Evolutionary conservation across 1,284 basidiomycete genomes (phyloP), one percentile per base, ranked within the genome.

Genomic region (Erythrobasidium hasegawianum): DNA sequence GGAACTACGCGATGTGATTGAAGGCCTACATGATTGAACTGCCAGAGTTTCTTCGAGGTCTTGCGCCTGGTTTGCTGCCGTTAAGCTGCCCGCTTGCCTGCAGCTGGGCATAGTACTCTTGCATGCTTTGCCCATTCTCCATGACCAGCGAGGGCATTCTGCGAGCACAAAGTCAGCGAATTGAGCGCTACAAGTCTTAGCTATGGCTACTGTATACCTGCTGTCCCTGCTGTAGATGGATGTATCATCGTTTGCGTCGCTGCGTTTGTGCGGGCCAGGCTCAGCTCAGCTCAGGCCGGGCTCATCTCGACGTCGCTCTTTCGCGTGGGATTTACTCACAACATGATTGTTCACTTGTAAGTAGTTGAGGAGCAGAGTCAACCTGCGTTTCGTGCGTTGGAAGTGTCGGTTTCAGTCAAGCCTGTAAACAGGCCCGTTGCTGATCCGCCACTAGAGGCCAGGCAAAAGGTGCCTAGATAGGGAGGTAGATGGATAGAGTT

Each of bases 91-190:
- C 55, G 13, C 52, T 45, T 1, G 54, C 43, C 56, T 65, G 55
- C 14, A 65, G 45, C 11, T 43, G 41, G 16, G 27, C 29, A 43
- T 65, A 65, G 62, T 65, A 65, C 11, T 65, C 55, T 49, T 65
- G 62, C 62, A 65, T 65, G 24, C 39, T 45, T 49, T 22, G 14
- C 18, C 62, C 62, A 41, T 55, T 55, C 38, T 57, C 55, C 62
- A 65, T 65, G 55, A 65, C 56, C 39, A 65, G 62, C n/a, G 62
- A 65, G 3, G 55, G 55, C 62, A 65, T 65, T 29, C 62, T 65
- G 55, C 13, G 24, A 16, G 50, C n/a, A n/a, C n/a, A n/a, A n/a
- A n/a, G n/a, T n/a, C n/a, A n/a, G n/a, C n/a, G n/a, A n/a, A n/a
- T n/a, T n/a, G n/a, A n/a, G n/a, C n/a, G n/a, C n/a, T n/a, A n/a